These are phyloP conservation scores for Podospora didyma DNA, from an alignment of 495 filamentous ascomycete species.

Conservation along the genomic window DNA sequence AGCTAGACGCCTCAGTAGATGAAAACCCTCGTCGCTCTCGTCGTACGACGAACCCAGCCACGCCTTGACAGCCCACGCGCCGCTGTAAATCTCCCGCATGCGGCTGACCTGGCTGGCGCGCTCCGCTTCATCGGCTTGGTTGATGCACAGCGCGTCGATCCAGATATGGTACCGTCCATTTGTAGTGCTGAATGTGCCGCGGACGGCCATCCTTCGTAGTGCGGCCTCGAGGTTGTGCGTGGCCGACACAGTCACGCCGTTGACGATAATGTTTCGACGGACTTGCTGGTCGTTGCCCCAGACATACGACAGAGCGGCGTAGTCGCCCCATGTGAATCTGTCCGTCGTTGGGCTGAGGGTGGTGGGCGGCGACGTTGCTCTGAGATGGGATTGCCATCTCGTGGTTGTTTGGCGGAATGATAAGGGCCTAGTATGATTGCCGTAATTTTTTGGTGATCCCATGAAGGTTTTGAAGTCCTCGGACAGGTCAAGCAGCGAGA, in stretches of 20 bases:
- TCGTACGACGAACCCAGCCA: not conserved
- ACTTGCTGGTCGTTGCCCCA: slow-evolving; percentile 1
- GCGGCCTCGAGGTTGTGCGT: slow-evolving; percentile 6
- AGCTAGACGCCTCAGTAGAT: not conserved
- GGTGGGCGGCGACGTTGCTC: no score
- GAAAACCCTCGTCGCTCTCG: not conserved
- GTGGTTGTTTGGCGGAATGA: no score
- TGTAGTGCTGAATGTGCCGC: not conserved
- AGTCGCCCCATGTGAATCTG: slow-evolving; percentile 4
- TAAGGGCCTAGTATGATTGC: no score
- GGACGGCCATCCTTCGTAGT: not conserved
- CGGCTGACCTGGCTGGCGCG: not conserved
- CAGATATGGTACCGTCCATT: slow-evolving; percentile 6
- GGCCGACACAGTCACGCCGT: not conserved
- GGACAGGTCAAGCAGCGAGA: no score
- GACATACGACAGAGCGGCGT: slow-evolving; percentile 8
- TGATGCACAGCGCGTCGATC: slow-evolving; percentile 16
- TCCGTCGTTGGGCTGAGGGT: not conserved
- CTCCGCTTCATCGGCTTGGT: slow-evolving; percentile 7
- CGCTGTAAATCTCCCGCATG: slow-evolving; percentile 11
- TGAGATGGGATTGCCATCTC: no score
- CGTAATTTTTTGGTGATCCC: no score
- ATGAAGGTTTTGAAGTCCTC: no score
- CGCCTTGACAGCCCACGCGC: slow-evolving; percentile 3
- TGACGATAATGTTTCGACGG: not conserved